Base-by-base conservation (phyloP, 257 asterid species). In the Striga asiatica region DNA sequence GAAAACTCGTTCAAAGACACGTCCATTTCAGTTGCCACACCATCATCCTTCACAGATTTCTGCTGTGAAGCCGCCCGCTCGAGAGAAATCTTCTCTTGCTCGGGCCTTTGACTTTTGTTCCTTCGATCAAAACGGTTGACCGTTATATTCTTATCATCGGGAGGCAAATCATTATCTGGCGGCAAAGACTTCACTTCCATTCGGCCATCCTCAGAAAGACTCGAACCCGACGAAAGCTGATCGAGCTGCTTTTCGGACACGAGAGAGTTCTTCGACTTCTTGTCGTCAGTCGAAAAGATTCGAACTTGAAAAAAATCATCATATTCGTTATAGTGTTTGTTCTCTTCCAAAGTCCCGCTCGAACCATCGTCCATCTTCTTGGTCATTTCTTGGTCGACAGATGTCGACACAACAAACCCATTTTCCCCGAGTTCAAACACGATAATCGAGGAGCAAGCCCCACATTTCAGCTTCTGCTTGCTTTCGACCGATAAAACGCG, bases 361-460 rank as follows among this genome's bases (percentile, higher is more conserved):
- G 83, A 69, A 23, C 66, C 77, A 13, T 74, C 62, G 46, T 68
- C 78, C 52, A 66, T 64, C 64, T n/a, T n/a, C n/a, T 84, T 80
- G 25, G 67, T 50, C 10, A 74, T 72, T n/a, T 62, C 71, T 67
- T 73, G 82, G 22, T 70, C 81, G 35, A 61, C 75, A 59, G 84
- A 77, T 37, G 71, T 60, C 3, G 95, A 81, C 34, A 76, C 31
- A 62, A 72, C 60, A 39, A 62, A 55, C 43, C 78, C 96, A 47
- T 54, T 67, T 51, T 65, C 65, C 58, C 85, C 89, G 53, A 71
- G 64, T 69, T 91, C 81, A 62, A 81, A 71, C 46, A 68, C 37
- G 69, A 91, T 80, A 1, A 77, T 45, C 9, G 96, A 84, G 50
- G 94, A 80, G 67, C 98, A 91, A 1, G 88, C 87, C 56, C 96